Evolutionary conservation across 2,329 filamentous ascomycete genomes (phyloP).

Genomic region (Rugonectria rugulosa): DNA sequence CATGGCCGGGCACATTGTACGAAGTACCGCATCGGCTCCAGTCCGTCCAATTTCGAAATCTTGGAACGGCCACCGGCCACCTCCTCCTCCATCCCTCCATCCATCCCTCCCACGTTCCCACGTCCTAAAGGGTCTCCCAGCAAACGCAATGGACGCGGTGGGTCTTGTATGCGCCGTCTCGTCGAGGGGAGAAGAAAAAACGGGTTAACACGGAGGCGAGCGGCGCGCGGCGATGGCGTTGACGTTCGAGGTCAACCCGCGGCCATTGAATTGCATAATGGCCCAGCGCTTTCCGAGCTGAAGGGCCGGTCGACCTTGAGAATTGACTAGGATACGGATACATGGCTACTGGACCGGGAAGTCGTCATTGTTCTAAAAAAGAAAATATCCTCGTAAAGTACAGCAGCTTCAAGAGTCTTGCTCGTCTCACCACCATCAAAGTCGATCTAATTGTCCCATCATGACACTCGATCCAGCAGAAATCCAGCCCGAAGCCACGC

Average conservation of each 20-base stretch:
- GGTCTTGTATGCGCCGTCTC: conserved; percentile 27
- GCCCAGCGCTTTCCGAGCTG: conserved; percentile 8
- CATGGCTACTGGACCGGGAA: not conserved
- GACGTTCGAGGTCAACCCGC: conserved; percentile 21
- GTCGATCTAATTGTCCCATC: conserved; percentile 18
- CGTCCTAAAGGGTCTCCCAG: not conserved
- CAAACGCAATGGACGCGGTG: conserved; percentile 31
- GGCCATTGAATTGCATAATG: conserved; percentile 12
- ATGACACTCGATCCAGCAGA: conserved; percentile 42
- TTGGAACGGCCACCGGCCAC: too few species aligned
- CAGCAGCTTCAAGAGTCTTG: conserved; percentile 4
- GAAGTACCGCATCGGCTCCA: too few species aligned
- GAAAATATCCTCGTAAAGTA: conserved; percentile 2
- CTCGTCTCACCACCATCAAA: not conserved
- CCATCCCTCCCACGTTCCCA: conserved; percentile 8
- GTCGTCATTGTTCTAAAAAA: not conserved
- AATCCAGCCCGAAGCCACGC: conserved; percentile 39
- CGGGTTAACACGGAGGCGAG: conserved; percentile 33
- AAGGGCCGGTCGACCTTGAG: not conserved
- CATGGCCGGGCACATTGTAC: too few species aligned
- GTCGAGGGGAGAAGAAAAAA: conserved; percentile 22
- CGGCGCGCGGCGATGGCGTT: not conserved
- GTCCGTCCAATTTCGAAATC: too few species aligned
- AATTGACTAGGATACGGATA: too few species aligned
- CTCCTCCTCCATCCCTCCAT: not conserved